Conservation (phyloP, 805 yeast genomes). For the Suhomyces prunicola region DNA sequence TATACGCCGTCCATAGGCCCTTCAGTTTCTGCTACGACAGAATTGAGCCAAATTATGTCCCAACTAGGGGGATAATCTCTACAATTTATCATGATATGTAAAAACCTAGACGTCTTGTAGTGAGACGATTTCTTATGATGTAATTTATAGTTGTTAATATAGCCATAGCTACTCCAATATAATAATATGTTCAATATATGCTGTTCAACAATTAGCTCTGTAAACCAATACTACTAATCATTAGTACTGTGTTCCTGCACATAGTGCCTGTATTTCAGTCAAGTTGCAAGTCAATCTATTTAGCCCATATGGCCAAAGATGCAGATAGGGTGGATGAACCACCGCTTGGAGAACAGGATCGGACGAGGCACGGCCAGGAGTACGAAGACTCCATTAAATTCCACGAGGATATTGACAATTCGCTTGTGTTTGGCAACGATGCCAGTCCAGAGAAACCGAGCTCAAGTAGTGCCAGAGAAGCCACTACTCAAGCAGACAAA, state of each 20-base stretch:
- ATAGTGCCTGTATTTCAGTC: background rate
- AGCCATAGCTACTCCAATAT: too few relatives aligned
- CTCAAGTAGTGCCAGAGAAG: background rate
- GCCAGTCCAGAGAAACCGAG: background rate
- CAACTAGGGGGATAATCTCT: constrained; percentile 1
- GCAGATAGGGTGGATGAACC: background rate
- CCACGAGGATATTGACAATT: constrained; percentile 19
- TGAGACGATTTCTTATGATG: background rate
- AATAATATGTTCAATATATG: too few relatives aligned
- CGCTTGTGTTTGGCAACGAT: constrained; percentile 30
- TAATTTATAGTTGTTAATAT: background rate
- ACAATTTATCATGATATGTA: background rate
- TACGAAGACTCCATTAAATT: background rate
- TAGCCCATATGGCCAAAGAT: background rate
- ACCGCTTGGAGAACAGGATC: background rate
- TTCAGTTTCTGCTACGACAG: background rate
- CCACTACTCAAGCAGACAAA: background rate
- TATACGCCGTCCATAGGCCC: background rate
- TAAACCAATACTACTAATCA: too few relatives aligned
- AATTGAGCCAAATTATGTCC: constrained; percentile 3
- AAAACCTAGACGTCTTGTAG: background rate
- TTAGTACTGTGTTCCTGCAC: background rate
- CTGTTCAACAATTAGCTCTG: too few relatives aligned
- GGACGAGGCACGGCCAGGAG: background rate
- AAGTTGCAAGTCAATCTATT: background rate